Base-by-base conservation (phyloP, 225 moss, liverwort and hornwort genomes). In the Bryoerythrophyllum caledonicum region DNA sequence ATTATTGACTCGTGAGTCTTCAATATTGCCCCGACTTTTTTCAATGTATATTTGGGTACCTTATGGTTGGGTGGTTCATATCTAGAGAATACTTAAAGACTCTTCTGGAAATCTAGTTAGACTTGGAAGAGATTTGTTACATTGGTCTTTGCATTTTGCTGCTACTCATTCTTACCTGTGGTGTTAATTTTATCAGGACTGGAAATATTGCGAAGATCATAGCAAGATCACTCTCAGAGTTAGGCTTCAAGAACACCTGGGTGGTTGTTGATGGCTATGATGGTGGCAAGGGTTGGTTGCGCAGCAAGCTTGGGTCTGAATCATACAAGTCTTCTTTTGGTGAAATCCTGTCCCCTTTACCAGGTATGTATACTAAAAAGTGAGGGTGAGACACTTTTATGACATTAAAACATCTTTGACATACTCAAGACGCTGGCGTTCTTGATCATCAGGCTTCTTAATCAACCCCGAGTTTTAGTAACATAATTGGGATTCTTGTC, bases 241-340 rank as follows among this genome's bases (percentile, higher is more conserved):
- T 88, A 67, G 97, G 94, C 6, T 97, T 92, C 74, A 94, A 86
- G 49, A 94, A 90, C 21, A 83, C 80, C 1, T 97, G 87, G 86
- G 93, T 93, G 2, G 81, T 97, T 65, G 37, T 43, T 34, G 97
- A 87, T 79, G 97, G 97, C 57, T 97, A 91, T 53, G 92, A 94
- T 65, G 97, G 97, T 38, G 81, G 91, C 55, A 88, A 78, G 83
- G 97, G 97, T 41, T 97, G 97, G 97, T 52, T 97, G 38, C 97
- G 90, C 84, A 97, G 97, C 81, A 88, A 87, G 43, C 83, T 97
- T 37, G 93, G 97, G 78, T 93, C 87, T 3, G 88, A 97, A 44
- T 73, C 85, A 12, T 90, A 87, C 65, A 80, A 85, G 48, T 72
- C 79, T 13, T 81, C 90, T 25, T 93, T 91, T 49, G 78, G 91